Base-by-base conservation (phyloP, 129 eudicot species). In the Rutidosis leptorrhynchoides region DNA sequence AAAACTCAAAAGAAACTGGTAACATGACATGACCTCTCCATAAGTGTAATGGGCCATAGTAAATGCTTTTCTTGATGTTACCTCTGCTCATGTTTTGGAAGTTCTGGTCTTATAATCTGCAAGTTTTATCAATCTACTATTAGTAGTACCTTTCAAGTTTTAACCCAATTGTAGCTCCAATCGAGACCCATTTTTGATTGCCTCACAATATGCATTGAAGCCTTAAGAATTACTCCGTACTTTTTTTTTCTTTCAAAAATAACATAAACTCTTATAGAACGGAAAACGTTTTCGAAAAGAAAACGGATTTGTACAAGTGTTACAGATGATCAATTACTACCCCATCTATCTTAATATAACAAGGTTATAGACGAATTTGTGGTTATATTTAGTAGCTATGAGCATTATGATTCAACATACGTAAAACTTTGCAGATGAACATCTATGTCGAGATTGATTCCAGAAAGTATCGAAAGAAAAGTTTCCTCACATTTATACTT, bases 1-100 rank as follows among this genome's bases (percentile, higher is more conserved):
- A 49, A 49, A 40, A 40, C 46, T 40, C 46, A 27, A 43, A 70
- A 58, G 43, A 58, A 70, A 27, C 12, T 20, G 67, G 45, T 28
- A 57, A 60, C 40, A 40, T 69, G 66, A 69, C 65, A 37, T 43
- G 74, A 69, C 67, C 40, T 58, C 46, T 40, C 66, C 28, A 26
- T 15, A 33, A 25, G 61, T 12, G 35, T 52, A 51, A 52, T 70
- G 74, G 66, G 65, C 66, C 66, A 56, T 26, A 16, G 24, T n/a
- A 59, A 59, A 30, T 29, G 25, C 4, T 17, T 49, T 49, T 11
- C 5, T 16, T 16, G 16, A 46, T 4, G 7, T 16, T 58, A 29
- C 42, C 16, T 58, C n/a, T 58, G 24, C 64, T 58, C 20, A 23
- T 58, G n/a, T n/a, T 42, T 58, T 29, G 64, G n/a, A 14, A 26